Evolutionary conservation across 768 basidiomycete genomes (phyloP).

Genomic region (Mycena rosella): DNA sequence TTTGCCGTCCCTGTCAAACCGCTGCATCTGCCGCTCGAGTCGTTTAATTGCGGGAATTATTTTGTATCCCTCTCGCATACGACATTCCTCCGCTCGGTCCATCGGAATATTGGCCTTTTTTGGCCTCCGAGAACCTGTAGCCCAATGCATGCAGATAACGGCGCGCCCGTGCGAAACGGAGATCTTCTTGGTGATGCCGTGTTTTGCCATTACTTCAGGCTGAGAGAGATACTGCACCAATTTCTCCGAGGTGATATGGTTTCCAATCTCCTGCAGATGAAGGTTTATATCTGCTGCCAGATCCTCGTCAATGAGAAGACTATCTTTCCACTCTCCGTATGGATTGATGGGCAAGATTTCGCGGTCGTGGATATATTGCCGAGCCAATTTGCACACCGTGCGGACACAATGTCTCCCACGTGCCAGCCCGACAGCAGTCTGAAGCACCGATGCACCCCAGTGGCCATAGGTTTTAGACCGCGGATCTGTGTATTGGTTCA

Average conservation of each 20-base stretch:
- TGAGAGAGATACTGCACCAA: conserved; percentile 35
- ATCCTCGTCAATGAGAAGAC: conserved; percentile 1
- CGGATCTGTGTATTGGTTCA: neutral
- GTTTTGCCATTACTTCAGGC: conserved; percentile 27
- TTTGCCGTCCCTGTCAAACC: conserved; percentile 16
- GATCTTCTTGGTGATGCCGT: conserved; percentile 37
- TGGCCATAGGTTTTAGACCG: neutral
- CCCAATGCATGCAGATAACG: conserved; percentile 41
- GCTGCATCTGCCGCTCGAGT: conserved; percentile 20
- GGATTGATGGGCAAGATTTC: neutral
- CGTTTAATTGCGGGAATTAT: conserved; percentile 37
- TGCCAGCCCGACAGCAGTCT: neutral
- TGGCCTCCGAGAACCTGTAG: conserved; percentile 30
- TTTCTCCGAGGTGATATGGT: conserved; percentile 40
- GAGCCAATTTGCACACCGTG: neutral
- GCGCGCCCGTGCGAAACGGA: conserved; percentile 36
- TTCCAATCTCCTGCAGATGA: conserved; percentile 30
- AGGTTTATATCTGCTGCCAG: neutral
- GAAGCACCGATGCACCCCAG: conserved; percentile 5
- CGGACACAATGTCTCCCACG: neutral
- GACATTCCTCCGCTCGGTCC: conserved; percentile 47
- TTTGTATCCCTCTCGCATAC: conserved; percentile 39
- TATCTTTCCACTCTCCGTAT: conserved; percentile 9
- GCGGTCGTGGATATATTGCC: neutral
- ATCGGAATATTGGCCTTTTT: conserved; percentile 45